phyloP scores from a whole-genome alignment of 2,329 filamentous ascomycete species.

The Diaporthe humulicola region DNA sequence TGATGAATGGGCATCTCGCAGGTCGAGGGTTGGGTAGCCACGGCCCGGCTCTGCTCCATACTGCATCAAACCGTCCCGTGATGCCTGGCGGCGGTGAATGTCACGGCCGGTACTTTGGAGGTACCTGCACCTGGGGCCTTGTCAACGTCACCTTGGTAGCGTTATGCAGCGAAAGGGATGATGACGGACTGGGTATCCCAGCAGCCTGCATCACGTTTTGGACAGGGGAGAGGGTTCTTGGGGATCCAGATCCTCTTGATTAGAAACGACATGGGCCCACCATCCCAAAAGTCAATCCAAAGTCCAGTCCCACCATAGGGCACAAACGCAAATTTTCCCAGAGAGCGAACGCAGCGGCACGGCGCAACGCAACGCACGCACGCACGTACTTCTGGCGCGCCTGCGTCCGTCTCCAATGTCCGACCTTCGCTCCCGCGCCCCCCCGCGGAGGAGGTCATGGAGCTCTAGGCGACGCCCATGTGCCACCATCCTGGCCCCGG shows the following conservation, averaged over 20 bases:
- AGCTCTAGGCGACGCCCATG: constrained; percentile 22
- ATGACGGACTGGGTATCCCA: constrained; percentile 36
- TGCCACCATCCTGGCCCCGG: constrained; percentile 16
- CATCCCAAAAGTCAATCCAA: constrained; percentile 37
- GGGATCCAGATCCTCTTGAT: constrained; percentile 33
- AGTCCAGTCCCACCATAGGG: constrained; percentile 36
- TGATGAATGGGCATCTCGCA: constrained; percentile 29
- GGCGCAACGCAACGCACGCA: constrained; percentile 27
- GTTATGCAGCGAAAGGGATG: constrained; percentile 38
- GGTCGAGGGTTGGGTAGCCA: constrained; percentile 31
- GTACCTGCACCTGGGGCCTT: constrained; percentile 32
- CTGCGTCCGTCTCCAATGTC: constrained; percentile 28
- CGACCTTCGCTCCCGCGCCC: constrained; percentile 31
- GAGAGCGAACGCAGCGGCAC: too few species aligned
- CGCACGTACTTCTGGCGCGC: constrained; percentile 18
- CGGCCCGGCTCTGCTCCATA: constrained; percentile 34
- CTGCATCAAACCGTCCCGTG: constrained; percentile 34
- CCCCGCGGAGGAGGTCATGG: constrained; percentile 28
- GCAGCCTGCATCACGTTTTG: constrained; percentile 40
- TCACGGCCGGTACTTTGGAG: constrained; percentile 36
- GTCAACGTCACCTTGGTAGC: constrained; percentile 36
- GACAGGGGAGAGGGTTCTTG: constrained; percentile 39
- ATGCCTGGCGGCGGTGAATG: constrained; percentile 31
- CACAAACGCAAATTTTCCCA: constrained; percentile 36
- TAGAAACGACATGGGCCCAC: constrained; percentile 39